phyloP scores from a whole-genome alignment of 139 green algal genomes.

The Chlorella sp. region DNA sequence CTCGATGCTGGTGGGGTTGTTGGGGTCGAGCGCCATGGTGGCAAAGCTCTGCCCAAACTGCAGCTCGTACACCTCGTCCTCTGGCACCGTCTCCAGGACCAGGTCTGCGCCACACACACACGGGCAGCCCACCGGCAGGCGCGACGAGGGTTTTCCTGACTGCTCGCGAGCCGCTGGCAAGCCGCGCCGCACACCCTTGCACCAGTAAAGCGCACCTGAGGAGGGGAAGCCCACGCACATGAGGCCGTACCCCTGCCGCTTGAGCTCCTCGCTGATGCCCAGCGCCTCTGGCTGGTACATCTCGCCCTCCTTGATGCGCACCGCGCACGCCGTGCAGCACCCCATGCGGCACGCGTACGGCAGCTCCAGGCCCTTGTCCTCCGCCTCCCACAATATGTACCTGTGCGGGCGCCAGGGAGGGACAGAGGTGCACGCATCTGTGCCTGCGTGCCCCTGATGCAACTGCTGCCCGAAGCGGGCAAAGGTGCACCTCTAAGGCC shows the following conservation, averaged over 20 bases:
- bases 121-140: too few species aligned
- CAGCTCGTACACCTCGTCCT: constrained; percentile 96
- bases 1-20: constrained; percentile 43
- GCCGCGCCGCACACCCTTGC: too few species aligned
- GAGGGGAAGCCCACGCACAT: constrained; percentile 88
- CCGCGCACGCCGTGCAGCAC: constrained; percentile 95
- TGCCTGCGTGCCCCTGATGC: too few species aligned
- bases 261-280: constrained; percentile 64
- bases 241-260: constrained; percentile 81
- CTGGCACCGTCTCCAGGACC: constrained; percentile 74
- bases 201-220: constrained; percentile 12
- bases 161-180: too few species aligned
- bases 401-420: too few species aligned
- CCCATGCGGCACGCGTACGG: constrained; percentile 95
- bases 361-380: constrained; percentile 85
- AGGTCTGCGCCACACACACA: constrained; percentile 22
- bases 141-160: too few species aligned
- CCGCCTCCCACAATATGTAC: constrained; percentile 92
- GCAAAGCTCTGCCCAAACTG: constrained; percentile 88
- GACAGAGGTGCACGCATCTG: too few species aligned
- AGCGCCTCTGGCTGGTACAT: constrained; percentile 51
- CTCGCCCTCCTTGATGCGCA: constrained; percentile 54
- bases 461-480: too few species aligned
- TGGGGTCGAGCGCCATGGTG: constrained; percentile 63
- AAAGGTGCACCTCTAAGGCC: too few species aligned